Conservation (phyloP, 352 stramenopile species). For the Pythium insidiosum region DNA sequence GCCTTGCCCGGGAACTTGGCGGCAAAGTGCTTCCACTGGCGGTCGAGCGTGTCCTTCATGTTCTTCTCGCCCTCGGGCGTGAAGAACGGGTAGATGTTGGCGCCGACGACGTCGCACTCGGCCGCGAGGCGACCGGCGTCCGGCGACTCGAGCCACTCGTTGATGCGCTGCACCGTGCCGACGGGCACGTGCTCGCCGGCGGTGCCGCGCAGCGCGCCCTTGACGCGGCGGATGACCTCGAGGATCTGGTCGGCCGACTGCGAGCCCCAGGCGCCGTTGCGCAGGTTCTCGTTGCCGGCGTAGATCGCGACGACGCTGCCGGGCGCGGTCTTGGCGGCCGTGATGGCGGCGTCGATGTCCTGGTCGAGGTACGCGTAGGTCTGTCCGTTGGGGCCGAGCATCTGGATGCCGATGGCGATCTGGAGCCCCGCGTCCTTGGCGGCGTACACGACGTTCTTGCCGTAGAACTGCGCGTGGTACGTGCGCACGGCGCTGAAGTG, state of each 20-base stretch:
- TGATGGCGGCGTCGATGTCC: conserved; percentile 56
- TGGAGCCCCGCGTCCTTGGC: conserved; percentile 34
- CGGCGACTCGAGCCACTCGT: conserved; percentile 22
- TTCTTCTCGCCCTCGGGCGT: conserved; percentile 5
- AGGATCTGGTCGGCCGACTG: conserved; percentile 27
- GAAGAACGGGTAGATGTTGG: conserved; percentile 35
- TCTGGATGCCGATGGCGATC: conserved; percentile 52
- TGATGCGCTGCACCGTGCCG: conserved; percentile 39
- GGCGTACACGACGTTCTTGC: conserved; percentile 37
- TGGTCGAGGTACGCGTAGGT: conserved; percentile 23
- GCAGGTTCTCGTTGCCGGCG: conserved; percentile 71
- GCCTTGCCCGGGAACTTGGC: conserved; percentile 17
- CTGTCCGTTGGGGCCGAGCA: conserved; percentile 8
- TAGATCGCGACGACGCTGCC: conserved; percentile 41
- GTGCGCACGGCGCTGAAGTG: conserved; percentile 60
- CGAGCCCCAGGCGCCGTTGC: conserved; percentile 36
- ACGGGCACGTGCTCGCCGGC: conserved; percentile 28
- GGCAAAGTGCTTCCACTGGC: conserved; percentile 14
- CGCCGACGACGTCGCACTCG: conserved; percentile 23
- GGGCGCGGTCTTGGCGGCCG: conserved; percentile 28
- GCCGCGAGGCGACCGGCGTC: conserved; percentile 21
- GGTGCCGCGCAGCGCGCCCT: conserved; percentile 27
- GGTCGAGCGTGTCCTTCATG: conserved; percentile 13
- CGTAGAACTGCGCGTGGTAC: conserved; percentile 51
- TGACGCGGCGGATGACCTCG: conserved; percentile 47